phyloP scores from a whole-genome alignment of 164 flowering plant species.

The Vitis amurensis region DNA sequence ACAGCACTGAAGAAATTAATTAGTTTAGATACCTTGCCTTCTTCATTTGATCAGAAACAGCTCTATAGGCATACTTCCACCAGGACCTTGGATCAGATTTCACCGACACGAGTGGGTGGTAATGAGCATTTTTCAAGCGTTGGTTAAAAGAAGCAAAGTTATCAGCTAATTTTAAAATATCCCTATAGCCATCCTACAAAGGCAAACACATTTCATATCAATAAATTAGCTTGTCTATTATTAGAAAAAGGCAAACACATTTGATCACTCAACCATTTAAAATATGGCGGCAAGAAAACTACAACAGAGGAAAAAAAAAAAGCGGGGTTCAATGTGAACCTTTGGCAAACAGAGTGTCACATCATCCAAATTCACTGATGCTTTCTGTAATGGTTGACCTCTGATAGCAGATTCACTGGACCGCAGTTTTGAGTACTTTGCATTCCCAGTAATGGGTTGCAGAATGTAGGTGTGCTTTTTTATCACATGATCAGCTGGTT shows the following conservation, averaged over 20 bases:
- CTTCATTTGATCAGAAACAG: slow-evolving; percentile 75
- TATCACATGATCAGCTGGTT: slow-evolving; percentile 32
- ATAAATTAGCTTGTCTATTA: not conserved
- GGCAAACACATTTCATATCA: not conserved
- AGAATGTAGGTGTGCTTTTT: slow-evolving; percentile 68
- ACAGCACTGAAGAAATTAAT: not conserved
- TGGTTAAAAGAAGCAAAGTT: slow-evolving; percentile 89
- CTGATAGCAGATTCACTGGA: slow-evolving; percentile 41
- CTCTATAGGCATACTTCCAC: slow-evolving; percentile 93
- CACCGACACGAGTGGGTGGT: slow-evolving; percentile 73
- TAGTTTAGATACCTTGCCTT: slow-evolving; percentile 66
- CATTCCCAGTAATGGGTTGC: slow-evolving; percentile 92
- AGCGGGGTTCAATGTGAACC: slow-evolving; percentile 34
- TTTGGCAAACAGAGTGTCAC: slow-evolving; percentile 89
- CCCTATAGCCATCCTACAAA: slow-evolving; percentile 86
- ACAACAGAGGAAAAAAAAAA: slow-evolving; percentile 3
- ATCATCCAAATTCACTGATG: slow-evolving; percentile 84
- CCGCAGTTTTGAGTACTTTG: slow-evolving; percentile 72
- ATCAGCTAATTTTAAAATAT: slow-evolving; percentile 80
- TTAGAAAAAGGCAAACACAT: too few relatives aligned
- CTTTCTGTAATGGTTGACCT: slow-evolving; percentile 71
- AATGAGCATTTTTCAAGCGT: slow-evolving; percentile 85
- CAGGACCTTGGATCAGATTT: slow-evolving; percentile 77
- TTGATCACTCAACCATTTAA: too few relatives aligned
- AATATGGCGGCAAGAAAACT: not conserved